Evolutionary conservation across 805 yeast genomes (phyloP), one percentile per base, ranked within the genome.

Genomic region (Gaillardinia entomophila): DNA sequence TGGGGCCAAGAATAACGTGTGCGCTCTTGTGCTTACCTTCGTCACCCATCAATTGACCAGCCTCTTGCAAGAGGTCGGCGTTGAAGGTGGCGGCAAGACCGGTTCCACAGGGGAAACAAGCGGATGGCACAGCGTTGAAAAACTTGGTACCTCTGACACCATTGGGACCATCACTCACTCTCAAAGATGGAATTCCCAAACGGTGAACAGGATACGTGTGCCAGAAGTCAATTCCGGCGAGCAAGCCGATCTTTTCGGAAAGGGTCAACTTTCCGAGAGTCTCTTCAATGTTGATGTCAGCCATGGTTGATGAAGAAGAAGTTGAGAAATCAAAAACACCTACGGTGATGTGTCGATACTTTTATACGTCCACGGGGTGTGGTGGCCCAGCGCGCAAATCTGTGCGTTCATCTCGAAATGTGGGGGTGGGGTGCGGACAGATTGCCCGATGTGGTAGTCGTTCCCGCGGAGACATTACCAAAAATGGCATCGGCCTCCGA

Each of bases 201-300:
- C 69, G 37, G 16, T 46, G 50, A 15, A 73, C 56, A 1, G 64
- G 45, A 32, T 35, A 43, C 2, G 78, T 73, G 52, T 71, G 77
- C 77, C 78, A 73, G 49, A 61, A 60, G 45, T 73, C 77, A 27
- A 49, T 47, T 22, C 77, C 73, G 12, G 68, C 46, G 22, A 59
- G 28, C n/a, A 68, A 52, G 3, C 43, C 30, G 30, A 52, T 42
- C 27, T 56, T 57, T 31, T 57, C 62, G 8, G 38, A 37, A 3
- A 49, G 34, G 16, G 59, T 49, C 31, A 60, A 42, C 40, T 52
- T 41, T 13, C 42, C 30, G 16, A 57, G 44, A 2, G 37, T 36
- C 20, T 40, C 26, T 26, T 56, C 60, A 31, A 56, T 45, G 42
- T 57, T 47, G 27, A 56, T 32, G 24, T 31, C 40, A 12, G 46